Evolutionary conservation across 805 yeast genomes (phyloP).

Genomic region (Suhomyces prunicola): DNA sequence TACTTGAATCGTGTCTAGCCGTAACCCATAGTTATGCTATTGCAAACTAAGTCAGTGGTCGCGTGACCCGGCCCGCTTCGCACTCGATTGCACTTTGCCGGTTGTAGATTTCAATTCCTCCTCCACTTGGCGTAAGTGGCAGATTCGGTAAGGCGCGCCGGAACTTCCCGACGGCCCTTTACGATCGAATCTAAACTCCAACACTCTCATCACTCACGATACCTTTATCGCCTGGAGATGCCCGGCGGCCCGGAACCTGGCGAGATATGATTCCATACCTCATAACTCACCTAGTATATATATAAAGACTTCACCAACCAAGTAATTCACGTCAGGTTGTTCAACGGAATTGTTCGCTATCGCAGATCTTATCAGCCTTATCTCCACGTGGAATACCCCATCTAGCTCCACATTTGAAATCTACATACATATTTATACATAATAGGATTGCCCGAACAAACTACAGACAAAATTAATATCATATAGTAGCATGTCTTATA

Average conservation of each 20-base stretch:
- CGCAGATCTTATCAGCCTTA: conserved; percentile 1
- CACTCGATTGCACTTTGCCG: conserved; percentile 2
- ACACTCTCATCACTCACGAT: not conserved
- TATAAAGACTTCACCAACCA: not conserved
- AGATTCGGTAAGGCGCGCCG: not conserved
- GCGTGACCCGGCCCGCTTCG: conserved; percentile 7
- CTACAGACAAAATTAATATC: not conserved
- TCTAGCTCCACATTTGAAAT: not conserved
- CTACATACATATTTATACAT: not conserved
- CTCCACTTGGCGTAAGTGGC: not conserved
- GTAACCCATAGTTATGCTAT: not conserved
- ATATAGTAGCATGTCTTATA: conserved; percentile 17
- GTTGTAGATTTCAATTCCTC: not conserved
- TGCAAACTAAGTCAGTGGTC: not conserved
- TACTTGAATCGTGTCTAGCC: not conserved
- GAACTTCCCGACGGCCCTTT: not conserved
- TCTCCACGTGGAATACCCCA: not conserved
- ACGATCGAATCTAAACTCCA: not conserved
- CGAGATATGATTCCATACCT: not conserved
- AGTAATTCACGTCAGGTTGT: not conserved
- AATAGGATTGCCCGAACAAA: not conserved
- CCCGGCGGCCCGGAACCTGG: not conserved
- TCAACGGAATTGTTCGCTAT: not conserved
- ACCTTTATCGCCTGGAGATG: not conserved
- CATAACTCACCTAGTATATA: not conserved